Conservation (phyloP, 257 asterid genomes). For the Gynochthodes officinalis region DNA sequence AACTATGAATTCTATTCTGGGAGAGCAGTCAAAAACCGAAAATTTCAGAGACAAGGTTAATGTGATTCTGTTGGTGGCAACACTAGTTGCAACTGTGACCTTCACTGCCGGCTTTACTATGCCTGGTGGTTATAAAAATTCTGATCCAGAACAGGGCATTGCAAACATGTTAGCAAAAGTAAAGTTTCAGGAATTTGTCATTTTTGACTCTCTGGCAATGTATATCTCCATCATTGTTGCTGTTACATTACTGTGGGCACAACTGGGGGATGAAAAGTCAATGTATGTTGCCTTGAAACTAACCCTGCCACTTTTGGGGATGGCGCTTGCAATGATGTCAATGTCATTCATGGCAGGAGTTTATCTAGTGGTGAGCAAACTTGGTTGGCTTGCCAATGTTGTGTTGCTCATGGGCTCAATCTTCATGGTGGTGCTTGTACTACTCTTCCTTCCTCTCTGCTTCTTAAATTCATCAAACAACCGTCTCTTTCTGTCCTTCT, state of each 20-base stretch:
- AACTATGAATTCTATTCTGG: slow-evolving; percentile 18
- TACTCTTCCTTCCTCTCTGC: slow-evolving; percentile 21
- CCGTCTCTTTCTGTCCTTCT: slow-evolving; percentile 23
- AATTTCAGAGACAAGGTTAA: slow-evolving; percentile 47
- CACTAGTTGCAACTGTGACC: slow-evolving; percentile 48
- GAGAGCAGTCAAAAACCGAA: slow-evolving; percentile 33
- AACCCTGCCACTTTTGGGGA: slow-evolving; percentile 40
- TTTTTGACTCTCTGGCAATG: slow-evolving; percentile 49
- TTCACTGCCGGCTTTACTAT: slow-evolving; percentile 47
- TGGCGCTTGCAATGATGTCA: slow-evolving; percentile 46
- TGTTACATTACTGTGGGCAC: slow-evolving; percentile 51
- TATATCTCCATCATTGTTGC: slow-evolving; percentile 41
- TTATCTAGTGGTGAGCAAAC: slow-evolving; percentile 43
- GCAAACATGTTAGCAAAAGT: slow-evolving; percentile 41
- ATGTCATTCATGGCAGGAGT: slow-evolving; percentile 45
- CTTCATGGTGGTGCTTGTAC: slow-evolving; percentile 15
- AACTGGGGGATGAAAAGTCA: slow-evolving; percentile 39
- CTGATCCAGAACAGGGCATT: slow-evolving; percentile 34
- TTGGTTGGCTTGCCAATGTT: slow-evolving; percentile 44
- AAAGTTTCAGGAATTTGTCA: slow-evolving; percentile 41
- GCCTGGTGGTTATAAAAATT: slow-evolving; percentile 46
- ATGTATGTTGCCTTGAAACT: slow-evolving; percentile 32
- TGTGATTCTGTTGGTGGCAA: slow-evolving; percentile 44
- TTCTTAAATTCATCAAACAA: slow-evolving; percentile 10
- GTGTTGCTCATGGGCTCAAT: slow-evolving; percentile 34